Base-by-base conservation (phyloP, 352 stramenopile species). In the Pythium brachiatum region DNA sequence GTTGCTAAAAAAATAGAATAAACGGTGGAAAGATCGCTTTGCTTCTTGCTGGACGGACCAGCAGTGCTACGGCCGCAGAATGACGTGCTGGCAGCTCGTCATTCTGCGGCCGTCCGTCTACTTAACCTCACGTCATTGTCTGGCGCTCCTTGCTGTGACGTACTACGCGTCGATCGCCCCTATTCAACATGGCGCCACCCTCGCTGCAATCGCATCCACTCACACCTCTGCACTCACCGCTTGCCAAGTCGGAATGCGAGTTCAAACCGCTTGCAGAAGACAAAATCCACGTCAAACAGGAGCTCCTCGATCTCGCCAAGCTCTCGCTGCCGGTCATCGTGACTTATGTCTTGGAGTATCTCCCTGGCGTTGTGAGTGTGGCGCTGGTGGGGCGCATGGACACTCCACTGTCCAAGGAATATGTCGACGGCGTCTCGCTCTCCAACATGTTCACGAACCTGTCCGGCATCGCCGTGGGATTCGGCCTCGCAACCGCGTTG, bases 381-480 rank as follows among this genome's bases (percentile, higher is more conserved):
- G 69, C 84, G 34, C 67, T 90, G 23, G 77, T 79, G 4, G 79
- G 81, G 21, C 78, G 86, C 68, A 86, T 90, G 53, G 48, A 85
- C 59, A 83, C 77, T n/a, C 70, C 75, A 0, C 46, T 75, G 23
- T 76, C 72, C 1, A 82, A 88, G 50, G 68, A 81, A 29, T 89
- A 83, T 50, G 77, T 90, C 18, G 77, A 86, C 53, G 77, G 75
- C 16, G 68, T 69, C 18, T 76, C 76, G 20, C 66, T 88, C 15
- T 84, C 79, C 4, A 81, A 57, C 29, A 86, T 84, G 78, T 88
- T 90, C 38, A 76, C 75, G 60, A 92, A 93, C 51, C 77, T 96
- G 52, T 78, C 84, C 29, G 80, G 75, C 8, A 78, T 84, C 43
- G 79, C 81, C 0, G 68, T 87, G 0, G 83, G 76, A 11, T 79